phyloP scores from a whole-genome alignment of 2,329 filamentous ascomycete species.

The Mollisiaceae sp. region DNA sequence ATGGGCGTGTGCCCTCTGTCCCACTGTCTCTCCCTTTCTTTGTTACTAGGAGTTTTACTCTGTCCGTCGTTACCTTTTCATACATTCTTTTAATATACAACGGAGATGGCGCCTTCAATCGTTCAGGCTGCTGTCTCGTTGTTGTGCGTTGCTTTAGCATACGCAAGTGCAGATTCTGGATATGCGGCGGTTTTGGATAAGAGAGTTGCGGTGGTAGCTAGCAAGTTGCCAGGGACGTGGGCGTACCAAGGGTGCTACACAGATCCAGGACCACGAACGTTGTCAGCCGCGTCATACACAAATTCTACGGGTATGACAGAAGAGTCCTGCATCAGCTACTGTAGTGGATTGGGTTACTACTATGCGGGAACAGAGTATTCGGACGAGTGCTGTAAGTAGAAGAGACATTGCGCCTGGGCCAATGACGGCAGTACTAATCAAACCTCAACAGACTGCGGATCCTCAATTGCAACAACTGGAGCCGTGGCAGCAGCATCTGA shows the following conservation, averaged over 20 bases:
- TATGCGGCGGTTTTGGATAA: constrained; percentile 19
- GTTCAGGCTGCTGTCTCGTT: constrained; percentile 24
- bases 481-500: constrained; percentile 14
- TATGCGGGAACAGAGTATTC: constrained; percentile 41
- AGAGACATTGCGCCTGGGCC: background rate
- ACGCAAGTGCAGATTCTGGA: constrained; percentile 11
- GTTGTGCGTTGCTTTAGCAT: constrained; percentile 13
- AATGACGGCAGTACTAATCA: background rate
- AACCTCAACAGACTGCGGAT: constrained; percentile 29
- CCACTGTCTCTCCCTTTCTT: constrained; percentile 6
- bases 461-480: constrained; percentile 17
- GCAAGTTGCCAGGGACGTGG: constrained; percentile 32
- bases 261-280: constrained; percentile 30
- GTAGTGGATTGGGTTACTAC: constrained; percentile 29
- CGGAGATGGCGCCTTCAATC: constrained; percentile 26
- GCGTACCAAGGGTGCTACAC: constrained; percentile 37
- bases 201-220: constrained; percentile 22
- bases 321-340: constrained; percentile 39
- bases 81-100: constrained; percentile 14
- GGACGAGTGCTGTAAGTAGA: constrained; percentile 38
- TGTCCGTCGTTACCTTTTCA: constrained; percentile 17
- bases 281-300: constrained; percentile 30
- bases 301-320: constrained; percentile 34
- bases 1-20: constrained; percentile 11
- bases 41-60: constrained; percentile 12